These are phyloP conservation scores for Boletus subluridellus DNA, from an alignment of 1,284 basidiomycete genomes.

Conservation along the genomic window DNA sequence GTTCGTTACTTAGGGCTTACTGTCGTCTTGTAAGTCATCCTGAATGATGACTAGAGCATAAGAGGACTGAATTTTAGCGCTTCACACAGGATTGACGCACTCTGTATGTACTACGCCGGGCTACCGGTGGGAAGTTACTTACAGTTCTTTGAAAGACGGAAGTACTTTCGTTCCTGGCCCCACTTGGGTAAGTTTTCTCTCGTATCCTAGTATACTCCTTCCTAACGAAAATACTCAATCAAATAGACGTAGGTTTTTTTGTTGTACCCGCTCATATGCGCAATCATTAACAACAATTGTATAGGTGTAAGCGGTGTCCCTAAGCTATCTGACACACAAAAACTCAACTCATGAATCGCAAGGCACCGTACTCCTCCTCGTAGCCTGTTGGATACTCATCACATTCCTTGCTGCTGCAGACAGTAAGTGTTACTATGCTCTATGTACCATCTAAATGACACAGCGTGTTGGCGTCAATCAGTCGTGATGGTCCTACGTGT, in stretches of 20 bases:
- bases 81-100: constrained; percentile 1
- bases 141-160: too few relatives aligned
- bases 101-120: constrained; percentile 9
- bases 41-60: neutral
- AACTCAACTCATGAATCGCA: neutral
- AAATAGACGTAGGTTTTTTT: neutral
- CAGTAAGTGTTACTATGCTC: constrained; percentile 11
- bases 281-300: neutral
- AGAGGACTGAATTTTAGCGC: neutral
- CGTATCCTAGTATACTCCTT: too few relatives aligned
- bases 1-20: constrained; percentile 21
- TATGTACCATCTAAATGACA: neutral
- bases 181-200: too few relatives aligned
- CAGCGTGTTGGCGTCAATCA: neutral
- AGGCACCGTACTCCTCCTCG: constrained; percentile 16
- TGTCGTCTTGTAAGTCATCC: neutral
- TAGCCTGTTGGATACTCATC: neutral
- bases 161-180: too few relatives aligned
- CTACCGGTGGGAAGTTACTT: neutral
- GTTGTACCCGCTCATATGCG: neutral
- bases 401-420: constrained; percentile 20
- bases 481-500: constrained; percentile 19
- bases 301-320: constrained; percentile 19
- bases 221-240: too few relatives aligned
- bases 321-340: neutral